These are phyloP conservation scores for Microascus cirrosus DNA, from an alignment of 2,329 filamentous ascomycete species.

Conservation along the genomic window DNA sequence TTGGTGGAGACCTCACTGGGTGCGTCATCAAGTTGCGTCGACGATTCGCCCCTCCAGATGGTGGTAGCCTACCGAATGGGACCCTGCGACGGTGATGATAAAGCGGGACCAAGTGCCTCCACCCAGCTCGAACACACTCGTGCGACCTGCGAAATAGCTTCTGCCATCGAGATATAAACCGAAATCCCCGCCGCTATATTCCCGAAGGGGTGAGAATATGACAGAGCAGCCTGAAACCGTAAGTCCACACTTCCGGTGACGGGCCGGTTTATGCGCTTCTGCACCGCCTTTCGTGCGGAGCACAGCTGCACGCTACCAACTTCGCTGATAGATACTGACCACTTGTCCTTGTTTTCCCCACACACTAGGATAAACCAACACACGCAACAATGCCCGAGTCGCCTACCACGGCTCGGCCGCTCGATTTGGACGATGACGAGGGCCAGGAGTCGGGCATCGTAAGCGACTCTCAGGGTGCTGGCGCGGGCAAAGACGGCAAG, in stretches of 20 bases:
- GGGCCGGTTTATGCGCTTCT: neutral
- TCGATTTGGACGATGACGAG: slow-evolving; percentile 62
- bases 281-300: neutral
- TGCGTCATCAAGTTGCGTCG: slow-evolving; percentile 3
- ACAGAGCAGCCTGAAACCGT: slow-evolving; percentile 4
- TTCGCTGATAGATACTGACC: neutral
- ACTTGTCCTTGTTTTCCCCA: neutral
- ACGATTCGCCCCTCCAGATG: slow-evolving; percentile 1
- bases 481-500: slow-evolving; percentile 9
- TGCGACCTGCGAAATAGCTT: neutral
- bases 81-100: neutral
- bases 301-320: neutral
- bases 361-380: slow-evolving; percentile 28
- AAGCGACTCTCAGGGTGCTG: slow-evolving; percentile 25
- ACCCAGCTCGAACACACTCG: neutral
- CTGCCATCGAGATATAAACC: neutral
- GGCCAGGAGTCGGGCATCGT: slow-evolving; percentile 47
- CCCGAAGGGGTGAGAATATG: neutral
- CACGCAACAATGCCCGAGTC: slow-evolving; percentile 43
- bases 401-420: slow-evolving; percentile 51
- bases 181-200: neutral
- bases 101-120: neutral
- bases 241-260: neutral
- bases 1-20: neutral
- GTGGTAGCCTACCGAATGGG: neutral